A percentile compares a stretch with the other conserved stretches of the same genome.
Conservation (phyloP, 2,329 filamentous ascomycete species). For the Talaromyces albobiverticillius region DNA sequence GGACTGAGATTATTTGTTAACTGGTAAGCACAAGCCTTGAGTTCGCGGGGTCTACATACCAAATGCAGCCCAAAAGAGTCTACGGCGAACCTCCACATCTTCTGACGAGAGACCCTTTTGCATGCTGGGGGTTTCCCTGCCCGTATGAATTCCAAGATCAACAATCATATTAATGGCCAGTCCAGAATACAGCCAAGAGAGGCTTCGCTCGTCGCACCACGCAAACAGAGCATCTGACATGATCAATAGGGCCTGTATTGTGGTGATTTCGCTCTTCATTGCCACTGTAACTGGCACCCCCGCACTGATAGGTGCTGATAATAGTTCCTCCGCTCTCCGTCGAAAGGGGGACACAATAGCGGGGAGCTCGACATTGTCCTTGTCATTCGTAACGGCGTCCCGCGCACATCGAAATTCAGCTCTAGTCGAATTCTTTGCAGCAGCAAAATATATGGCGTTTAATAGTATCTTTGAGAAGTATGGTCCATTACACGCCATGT, state of each 20-base stretch:
- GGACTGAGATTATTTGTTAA: background rate
- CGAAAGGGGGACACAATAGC: constrained; percentile 4
- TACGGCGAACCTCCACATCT: constrained; percentile 10
- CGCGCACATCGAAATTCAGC: constrained; percentile 2
- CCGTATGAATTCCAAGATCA: constrained; percentile 9
- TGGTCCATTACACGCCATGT: constrained; percentile 41
- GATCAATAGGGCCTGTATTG: constrained; percentile 13
- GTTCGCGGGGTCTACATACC: background rate
- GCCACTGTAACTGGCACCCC: background rate
- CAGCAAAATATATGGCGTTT: constrained; percentile 10
- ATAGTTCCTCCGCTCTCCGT: constrained; percentile 6
- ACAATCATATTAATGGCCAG: constrained; percentile 14
- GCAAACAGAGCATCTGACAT: constrained; percentile 13
- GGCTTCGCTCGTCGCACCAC: constrained; percentile 13
- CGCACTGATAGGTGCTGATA: background rate
- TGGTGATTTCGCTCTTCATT: constrained; percentile 12
- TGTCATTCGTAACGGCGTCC: background rate
- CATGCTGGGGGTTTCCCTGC: constrained; percentile 1
- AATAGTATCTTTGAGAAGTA: constrained; percentile 11
- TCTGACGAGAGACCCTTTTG: constrained; percentile 1
- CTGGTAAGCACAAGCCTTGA: background rate
- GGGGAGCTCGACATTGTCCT: background rate
- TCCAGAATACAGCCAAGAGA: constrained; percentile 13
- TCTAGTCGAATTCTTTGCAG: constrained; percentile 8
- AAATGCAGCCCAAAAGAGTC: constrained; percentile 12